phyloP scores from a whole-genome alignment of 2,329 filamentous ascomycete species.

The Cladorrhinum sp. region DNA sequence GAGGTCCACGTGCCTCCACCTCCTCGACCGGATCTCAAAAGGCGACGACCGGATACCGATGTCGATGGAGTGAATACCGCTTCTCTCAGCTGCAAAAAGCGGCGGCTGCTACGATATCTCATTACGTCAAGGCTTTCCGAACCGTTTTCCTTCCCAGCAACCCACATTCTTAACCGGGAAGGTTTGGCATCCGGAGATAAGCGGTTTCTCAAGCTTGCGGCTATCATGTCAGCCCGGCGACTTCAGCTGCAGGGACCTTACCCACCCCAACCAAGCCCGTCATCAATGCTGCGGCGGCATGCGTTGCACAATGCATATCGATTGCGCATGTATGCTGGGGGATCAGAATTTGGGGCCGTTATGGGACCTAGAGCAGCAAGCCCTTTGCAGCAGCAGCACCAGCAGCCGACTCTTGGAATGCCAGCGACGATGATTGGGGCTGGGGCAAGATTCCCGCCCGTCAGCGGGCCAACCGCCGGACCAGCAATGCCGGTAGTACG shows the following conservation, averaged over 20 bases:
- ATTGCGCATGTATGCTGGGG: conserved; percentile 42
- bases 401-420: conserved; percentile 21
- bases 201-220: conserved; percentile 48
- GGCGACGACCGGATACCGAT: conserved; percentile 52
- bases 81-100: conserved; percentile 60
- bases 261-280: conserved; percentile 21
- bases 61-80: conserved; percentile 57
- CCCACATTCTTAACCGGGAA: conserved; percentile 65
- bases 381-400: conserved; percentile 32
- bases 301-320: conserved; percentile 64
- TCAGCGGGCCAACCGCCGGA: not conserved
- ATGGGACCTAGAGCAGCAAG: conserved; percentile 33
- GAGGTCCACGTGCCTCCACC: not conserved
- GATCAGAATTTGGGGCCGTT: conserved; percentile 19
- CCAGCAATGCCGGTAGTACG: not conserved
- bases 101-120: conserved; percentile 59
- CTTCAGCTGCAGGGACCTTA: conserved; percentile 13
- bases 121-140: conserved; percentile 69
- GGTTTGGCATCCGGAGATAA: conserved; percentile 43
- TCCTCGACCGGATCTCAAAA: conserved; percentile 39
- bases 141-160: conserved; percentile 66
- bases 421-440: conserved; percentile 24
- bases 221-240: conserved; percentile 37
- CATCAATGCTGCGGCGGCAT: conserved; percentile 57
- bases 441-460: conserved; percentile 32